Conservation (phyloP, 1,139 yeast genomes). For the Protomyces gravidus region DNA sequence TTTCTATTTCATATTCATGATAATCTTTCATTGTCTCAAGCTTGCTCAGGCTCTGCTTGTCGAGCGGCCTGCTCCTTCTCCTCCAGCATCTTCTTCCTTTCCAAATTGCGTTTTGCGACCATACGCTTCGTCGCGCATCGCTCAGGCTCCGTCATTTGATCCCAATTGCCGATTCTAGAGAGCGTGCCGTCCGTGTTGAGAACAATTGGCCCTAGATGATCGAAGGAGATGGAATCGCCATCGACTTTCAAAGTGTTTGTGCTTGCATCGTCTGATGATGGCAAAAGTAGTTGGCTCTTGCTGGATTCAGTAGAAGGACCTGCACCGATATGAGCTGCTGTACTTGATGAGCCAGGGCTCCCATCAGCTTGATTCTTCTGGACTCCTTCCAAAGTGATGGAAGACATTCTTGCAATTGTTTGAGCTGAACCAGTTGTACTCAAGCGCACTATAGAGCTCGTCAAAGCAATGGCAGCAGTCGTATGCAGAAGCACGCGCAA, state of each 20-base stretch:
- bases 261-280: not conserved
- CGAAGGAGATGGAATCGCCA: constrained; percentile 6
- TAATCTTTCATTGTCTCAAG: not conserved
- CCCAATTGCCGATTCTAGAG: constrained; percentile 29
- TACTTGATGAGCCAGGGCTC: not conserved
- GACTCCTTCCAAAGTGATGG: not conserved
- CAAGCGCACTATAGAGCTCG: not conserved
- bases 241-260: not conserved
- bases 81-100: constrained; percentile 8
- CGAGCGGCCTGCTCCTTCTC: not conserved
- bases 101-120: constrained; percentile 19
- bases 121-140: constrained; percentile 25
- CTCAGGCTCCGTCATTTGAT: constrained; percentile 26
- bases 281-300: not conserved
- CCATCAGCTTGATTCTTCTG: not conserved
- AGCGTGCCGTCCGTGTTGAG: constrained; percentile 27
- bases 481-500: not conserved
- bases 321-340: not conserved
- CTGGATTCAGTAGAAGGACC: not conserved
- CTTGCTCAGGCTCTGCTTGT: no score
- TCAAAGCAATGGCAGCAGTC: not conserved
- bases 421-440: not conserved
- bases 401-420: not conserved
- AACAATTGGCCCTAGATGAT: constrained; percentile 27
- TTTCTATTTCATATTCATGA: no score